phyloP scores from a whole-genome alignment of 2,329 filamentous ascomycete species.

The Pseudovirgaria hyperparasitica region DNA sequence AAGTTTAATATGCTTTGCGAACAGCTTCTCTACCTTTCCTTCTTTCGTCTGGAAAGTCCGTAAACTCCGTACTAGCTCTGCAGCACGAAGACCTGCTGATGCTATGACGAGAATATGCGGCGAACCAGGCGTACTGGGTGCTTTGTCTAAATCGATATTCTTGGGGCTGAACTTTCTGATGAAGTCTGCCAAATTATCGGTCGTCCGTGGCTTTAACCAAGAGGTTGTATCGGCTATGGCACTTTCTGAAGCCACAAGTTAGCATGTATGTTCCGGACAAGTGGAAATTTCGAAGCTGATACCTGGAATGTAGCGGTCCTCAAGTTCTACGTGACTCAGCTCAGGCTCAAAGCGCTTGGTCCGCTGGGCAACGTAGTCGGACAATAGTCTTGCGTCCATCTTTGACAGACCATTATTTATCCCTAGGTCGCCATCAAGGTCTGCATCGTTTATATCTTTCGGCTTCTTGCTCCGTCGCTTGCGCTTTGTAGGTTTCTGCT shows the following conservation, averaged over 20 bases:
- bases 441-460: slow-evolving; percentile 51
- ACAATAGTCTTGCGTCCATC: slow-evolving; percentile 72
- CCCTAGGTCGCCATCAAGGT: slow-evolving; percentile 34
- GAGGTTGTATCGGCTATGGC: slow-evolving; percentile 69
- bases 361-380: slow-evolving; percentile 74
- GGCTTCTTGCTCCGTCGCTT: slow-evolving; percentile 36
- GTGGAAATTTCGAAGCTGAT: slow-evolving; percentile 14
- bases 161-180: slow-evolving; percentile 53
- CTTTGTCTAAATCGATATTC: slow-evolving; percentile 49
- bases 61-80: slow-evolving; percentile 67
- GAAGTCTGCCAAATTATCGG: slow-evolving; percentile 67
- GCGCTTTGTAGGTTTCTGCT: slow-evolving; percentile 20
- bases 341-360: slow-evolving; percentile 67
- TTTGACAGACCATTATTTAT: slow-evolving; percentile 69
- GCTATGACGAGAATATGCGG: slow-evolving; percentile 81
- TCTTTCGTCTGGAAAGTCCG: slow-evolving; percentile 39
- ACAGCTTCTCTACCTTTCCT: slow-evolving; percentile 69
- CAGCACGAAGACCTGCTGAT: slow-evolving; percentile 70
- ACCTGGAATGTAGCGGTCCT: slow-evolving; percentile 72
- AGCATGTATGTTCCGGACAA: background rate
- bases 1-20: slow-evolving; percentile 96
- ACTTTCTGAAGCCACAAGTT: slow-evolving; percentile 38
- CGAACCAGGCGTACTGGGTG: slow-evolving; percentile 45
- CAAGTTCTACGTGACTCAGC: slow-evolving; percentile 70
- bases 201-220: slow-evolving; percentile 52